A percentile compares a stretch with the other conserved stretches of the same genome.
These are phyloP conservation scores for Artemisia tridentata DNA, from an alignment of 129 eudicot genomes.

Conservation along the genomic window DNA sequence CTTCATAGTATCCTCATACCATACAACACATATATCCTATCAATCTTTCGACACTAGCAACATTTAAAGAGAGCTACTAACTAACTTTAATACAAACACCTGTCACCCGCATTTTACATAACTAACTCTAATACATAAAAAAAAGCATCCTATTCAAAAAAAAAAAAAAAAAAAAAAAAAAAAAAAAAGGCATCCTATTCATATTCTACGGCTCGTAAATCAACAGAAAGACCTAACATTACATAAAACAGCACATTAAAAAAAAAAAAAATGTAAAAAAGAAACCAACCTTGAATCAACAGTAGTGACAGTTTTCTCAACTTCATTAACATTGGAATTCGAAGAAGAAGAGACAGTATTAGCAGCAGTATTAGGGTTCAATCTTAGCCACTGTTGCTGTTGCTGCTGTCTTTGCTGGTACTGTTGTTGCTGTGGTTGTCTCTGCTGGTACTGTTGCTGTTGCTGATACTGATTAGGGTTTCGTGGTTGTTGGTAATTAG, in stretches of 20 bases:
- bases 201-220: too few species aligned
- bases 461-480: constrained; percentile 31
- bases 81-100: background rate
- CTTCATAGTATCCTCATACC: too few species aligned
- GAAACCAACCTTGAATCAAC: constrained; percentile 34
- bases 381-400: constrained; percentile 48
- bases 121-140: background rate
- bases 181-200: too few species aligned
- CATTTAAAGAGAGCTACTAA: too few species aligned
- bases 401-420: constrained; percentile 6
- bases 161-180: too few species aligned
- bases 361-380: constrained; percentile 27
- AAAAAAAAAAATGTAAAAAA: background rate
- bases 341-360: constrained; percentile 12
- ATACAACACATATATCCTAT: too few species aligned
- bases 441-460: constrained; percentile 27
- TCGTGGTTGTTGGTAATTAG: constrained; percentile 35
- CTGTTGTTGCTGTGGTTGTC: constrained; percentile 26
- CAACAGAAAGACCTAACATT: background rate
- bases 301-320: constrained; percentile 33
- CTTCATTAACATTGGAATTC: constrained; percentile 27
- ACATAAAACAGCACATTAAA: background rate
- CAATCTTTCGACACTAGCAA: too few species aligned
- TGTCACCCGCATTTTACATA: background rate
- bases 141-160: too few species aligned